Conservation (phyloP, 495 filamentous ascomycete species). For the Trichoderma gamsii region DNA sequence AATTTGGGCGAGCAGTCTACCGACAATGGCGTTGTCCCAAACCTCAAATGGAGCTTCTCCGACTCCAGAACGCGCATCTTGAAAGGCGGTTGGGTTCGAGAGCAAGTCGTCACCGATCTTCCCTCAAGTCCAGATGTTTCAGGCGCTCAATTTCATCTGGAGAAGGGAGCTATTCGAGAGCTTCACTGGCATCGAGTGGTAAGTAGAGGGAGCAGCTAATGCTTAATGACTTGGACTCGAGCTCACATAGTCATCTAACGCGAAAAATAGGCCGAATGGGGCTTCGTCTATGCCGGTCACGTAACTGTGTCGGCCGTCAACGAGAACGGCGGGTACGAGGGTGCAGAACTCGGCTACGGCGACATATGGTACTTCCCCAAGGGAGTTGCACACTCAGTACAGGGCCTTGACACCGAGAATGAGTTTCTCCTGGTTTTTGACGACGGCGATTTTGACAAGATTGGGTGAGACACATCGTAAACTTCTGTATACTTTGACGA, state of each 20-base stretch:
- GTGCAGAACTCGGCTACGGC: slow-evolving; percentile 49
- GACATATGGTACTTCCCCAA: slow-evolving; percentile 68
- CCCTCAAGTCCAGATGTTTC: slow-evolving; percentile 56
- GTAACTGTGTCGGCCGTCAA: slow-evolving; percentile 54
- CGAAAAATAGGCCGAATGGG: slow-evolving; percentile 54
- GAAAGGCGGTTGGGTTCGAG: slow-evolving; percentile 57
- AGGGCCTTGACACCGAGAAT: slow-evolving; percentile 53
- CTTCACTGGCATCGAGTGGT: slow-evolving; percentile 63
- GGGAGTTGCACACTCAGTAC: slow-evolving; percentile 54
- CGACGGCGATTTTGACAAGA: slow-evolving; percentile 49
- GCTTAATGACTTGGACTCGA: not conserved
- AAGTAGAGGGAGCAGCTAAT: slow-evolving; percentile 20
- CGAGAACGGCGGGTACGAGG: slow-evolving; percentile 50
- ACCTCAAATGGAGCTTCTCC: slow-evolving; percentile 61
- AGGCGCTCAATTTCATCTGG: slow-evolving; percentile 57
- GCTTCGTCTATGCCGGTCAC: slow-evolving; percentile 52
- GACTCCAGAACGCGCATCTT: slow-evolving; percentile 55
- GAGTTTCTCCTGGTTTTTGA: slow-evolving; percentile 64
- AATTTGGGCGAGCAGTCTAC: slow-evolving; percentile 52
- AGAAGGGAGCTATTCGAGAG: slow-evolving; percentile 56
- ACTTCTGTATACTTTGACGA: not conserved
- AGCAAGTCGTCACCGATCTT: slow-evolving; percentile 56
- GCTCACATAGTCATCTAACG: not conserved
- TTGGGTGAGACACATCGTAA: slow-evolving; percentile 21
- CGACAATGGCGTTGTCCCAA: slow-evolving; percentile 53